These are phyloP conservation scores for Coelastrella sp. DNA, from an alignment of 139 green algal genomes.

Conservation along the genomic window DNA sequence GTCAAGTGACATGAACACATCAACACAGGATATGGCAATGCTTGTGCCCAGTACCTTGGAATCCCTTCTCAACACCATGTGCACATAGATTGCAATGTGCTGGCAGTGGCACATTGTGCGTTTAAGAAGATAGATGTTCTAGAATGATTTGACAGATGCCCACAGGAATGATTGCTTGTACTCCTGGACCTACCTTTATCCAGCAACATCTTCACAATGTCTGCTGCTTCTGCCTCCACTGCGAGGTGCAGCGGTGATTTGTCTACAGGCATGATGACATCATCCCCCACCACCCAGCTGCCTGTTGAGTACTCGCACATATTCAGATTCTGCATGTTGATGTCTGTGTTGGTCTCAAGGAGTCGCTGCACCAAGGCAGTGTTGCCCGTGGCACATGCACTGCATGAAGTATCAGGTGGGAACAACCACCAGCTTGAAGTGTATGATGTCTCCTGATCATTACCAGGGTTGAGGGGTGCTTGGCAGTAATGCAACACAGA, in stretches of 20 bases:
- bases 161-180: not conserved
- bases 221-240: slow-evolving; percentile 59
- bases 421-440: not conserved
- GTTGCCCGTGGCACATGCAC: slow-evolving; percentile 26
- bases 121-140: not conserved
- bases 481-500: too few relatives aligned
- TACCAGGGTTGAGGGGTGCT: too few relatives aligned
- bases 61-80: not conserved
- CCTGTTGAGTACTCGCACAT: slow-evolving; percentile 48
- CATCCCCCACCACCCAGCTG: slow-evolving; percentile 63
- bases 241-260: slow-evolving; percentile 61
- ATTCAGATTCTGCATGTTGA: slow-evolving; percentile 59
- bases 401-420: not conserved
- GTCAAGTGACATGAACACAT: not conserved
- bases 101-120: not conserved
- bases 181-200: slow-evolving; percentile 48
- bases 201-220: slow-evolving; percentile 57
- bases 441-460: too few relatives aligned
- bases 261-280: slow-evolving; percentile 65
- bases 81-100: not conserved
- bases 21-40: not conserved
- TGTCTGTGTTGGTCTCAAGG: slow-evolving; percentile 14
- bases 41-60: too few relatives aligned
- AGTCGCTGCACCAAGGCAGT: slow-evolving; percentile 2
- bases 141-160: not conserved